These are phyloP conservation scores for Nowakowskiella sp. DNA, from an alignment of 192 early-diverging fungal species.

Conservation along the genomic window DNA sequence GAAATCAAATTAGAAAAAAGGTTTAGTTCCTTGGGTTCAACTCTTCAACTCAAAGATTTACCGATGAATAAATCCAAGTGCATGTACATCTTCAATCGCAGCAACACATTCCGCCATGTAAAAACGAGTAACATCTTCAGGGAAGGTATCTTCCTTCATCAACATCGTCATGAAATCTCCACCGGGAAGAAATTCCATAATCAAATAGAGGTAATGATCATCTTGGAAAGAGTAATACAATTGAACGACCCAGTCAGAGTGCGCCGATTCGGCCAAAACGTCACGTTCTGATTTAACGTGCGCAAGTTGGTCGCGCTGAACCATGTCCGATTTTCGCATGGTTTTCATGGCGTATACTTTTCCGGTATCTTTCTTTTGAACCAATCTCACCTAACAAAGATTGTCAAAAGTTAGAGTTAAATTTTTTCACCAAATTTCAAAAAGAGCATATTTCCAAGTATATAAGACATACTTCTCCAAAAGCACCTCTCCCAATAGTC, in stretches of 20 bases:
- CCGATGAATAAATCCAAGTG: constrained; percentile 77
- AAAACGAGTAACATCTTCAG: constrained; percentile 81
- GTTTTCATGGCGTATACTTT: constrained; percentile 91
- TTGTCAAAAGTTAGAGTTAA: neutral
- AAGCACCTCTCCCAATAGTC: constrained; percentile 83
- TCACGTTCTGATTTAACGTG: constrained; percentile 86
- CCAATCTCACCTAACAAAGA: constrained; percentile 55
- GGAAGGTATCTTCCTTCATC: constrained; percentile 79
- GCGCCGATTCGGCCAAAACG: constrained; percentile 66
- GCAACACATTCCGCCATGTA: constrained; percentile 85
- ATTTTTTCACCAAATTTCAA: neutral
- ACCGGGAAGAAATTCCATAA: constrained; percentile 90
- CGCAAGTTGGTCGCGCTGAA: constrained; percentile 85
- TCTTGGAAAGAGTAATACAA: constrained; percentile 88
- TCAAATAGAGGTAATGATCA: constrained; percentile 68
- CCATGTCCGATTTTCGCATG: constrained; percentile 77
- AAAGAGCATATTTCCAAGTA: neutral
- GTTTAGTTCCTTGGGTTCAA: neutral
- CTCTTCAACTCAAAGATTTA: constrained; percentile 19
- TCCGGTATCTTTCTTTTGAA: constrained; percentile 80
- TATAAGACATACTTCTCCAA: constrained; percentile 64
- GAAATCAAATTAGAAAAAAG: neutral
- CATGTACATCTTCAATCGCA: constrained; percentile 76
- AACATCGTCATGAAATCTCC: constrained; percentile 91
- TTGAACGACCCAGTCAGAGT: constrained; percentile 78